Percentiles rank a stretch among this genome's conserved stretches.
phyloP scores from a whole-genome alignment of 1,284 basidiomycete species.

The Moesziomyces sp. region DNA sequence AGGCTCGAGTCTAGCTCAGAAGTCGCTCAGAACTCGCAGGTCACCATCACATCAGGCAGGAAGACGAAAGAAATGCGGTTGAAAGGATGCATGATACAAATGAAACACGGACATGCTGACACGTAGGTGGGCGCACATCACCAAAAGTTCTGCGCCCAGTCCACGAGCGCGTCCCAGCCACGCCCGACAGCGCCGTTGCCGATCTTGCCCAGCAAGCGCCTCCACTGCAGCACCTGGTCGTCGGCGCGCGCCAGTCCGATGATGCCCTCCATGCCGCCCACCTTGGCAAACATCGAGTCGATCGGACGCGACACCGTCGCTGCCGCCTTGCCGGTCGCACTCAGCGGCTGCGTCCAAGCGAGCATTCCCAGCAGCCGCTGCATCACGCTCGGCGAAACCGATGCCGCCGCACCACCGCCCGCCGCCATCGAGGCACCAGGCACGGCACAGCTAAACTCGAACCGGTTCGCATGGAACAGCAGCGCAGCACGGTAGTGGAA shows the following conservation, averaged over 20 bases:
- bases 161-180: conserved; percentile 54
- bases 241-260: conserved; percentile 54
- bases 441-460: conserved; percentile 60
- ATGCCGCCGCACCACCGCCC: conserved; percentile 5
- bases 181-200: conserved; percentile 56
- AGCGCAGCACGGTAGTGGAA: conserved; percentile 63
- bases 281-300: conserved; percentile 47
- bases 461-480: conserved; percentile 60
- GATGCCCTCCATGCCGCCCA: conserved; percentile 53
- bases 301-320: conserved; percentile 27
- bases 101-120: neutral
- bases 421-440: conserved; percentile 20
- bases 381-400: conserved; percentile 8
- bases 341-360: conserved; percentile 11
- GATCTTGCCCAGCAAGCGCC: conserved; percentile 47
- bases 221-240: conserved; percentile 53
- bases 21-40: neutral
- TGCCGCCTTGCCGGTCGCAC: conserved; percentile 20
- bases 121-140: conserved; percentile 1
- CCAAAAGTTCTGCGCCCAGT: conserved; percentile 56
- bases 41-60: neutral
- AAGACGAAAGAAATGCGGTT: neutral
- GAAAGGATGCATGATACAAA: conserved; percentile 1
- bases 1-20: neutral
- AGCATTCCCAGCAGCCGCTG: conserved; percentile 22